A percentile compares a stretch with the other conserved stretches of the same genome.
Evolutionary conservation across 2,329 filamentous ascomycete genomes (phyloP).

Genomic region (Fusarium dlaminii): DNA sequence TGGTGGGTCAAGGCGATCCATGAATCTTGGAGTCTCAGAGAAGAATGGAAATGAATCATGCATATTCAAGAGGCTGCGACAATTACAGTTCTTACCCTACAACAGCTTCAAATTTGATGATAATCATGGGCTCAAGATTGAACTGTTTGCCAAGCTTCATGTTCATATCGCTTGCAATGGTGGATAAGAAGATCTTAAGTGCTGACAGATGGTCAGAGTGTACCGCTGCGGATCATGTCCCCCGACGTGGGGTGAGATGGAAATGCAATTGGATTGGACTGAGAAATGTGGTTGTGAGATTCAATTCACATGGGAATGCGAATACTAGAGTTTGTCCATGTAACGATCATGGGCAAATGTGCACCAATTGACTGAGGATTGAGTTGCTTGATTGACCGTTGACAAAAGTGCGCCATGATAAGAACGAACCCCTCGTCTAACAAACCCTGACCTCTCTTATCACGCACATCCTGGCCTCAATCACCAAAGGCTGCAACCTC

Average conservation of each 20-base stretch:
- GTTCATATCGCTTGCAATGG: neutral
- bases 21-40: neutral
- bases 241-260: neutral
- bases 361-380: neutral
- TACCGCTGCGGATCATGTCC: neutral
- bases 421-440: neutral
- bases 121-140: neutral
- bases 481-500: neutral
- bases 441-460: neutral
- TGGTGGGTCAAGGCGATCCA: neutral
- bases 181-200: neutral
- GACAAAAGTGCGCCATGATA: neutral
- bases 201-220: slow-evolving; percentile 18
- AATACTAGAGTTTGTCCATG: neutral
- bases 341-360: neutral
- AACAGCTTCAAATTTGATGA: neutral
- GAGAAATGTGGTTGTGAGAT: too few species aligned
- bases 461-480: neutral
- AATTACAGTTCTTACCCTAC: neutral
- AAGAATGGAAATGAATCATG: slow-evolving; percentile 9
- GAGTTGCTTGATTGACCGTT: neutral
- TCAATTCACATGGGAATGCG: neutral
- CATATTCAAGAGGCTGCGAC: neutral
- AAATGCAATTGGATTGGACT: neutral
- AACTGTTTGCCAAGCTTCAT: neutral